Conservation (phyloP, 805 yeast species). For the Cyberlindnera mrakii region DNA sequence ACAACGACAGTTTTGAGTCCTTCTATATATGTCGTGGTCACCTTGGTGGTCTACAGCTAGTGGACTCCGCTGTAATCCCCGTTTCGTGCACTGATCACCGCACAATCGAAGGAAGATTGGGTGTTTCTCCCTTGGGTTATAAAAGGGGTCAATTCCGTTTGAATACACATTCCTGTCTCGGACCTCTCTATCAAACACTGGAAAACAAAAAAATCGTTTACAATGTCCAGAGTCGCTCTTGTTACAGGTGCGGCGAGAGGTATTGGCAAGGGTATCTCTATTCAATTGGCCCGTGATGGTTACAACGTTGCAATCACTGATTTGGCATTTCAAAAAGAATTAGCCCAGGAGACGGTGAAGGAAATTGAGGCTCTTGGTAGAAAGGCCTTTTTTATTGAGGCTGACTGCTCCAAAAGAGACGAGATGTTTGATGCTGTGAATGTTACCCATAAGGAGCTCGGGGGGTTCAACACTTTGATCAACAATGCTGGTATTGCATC, state of each 20-base stretch:
- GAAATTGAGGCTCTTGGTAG: slow-evolving; percentile 18
- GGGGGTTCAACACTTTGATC: slow-evolving; percentile 30
- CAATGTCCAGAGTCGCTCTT: slow-evolving; percentile 42
- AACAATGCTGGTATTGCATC: slow-evolving; percentile 33
- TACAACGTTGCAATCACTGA: slow-evolving; percentile 34
- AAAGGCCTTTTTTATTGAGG: slow-evolving; percentile 21
- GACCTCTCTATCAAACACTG: background rate
- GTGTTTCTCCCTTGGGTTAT: too few relatives aligned
- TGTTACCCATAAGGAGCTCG: slow-evolving; percentile 24
- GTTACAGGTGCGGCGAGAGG: slow-evolving; percentile 91
- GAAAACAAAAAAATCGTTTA: too few relatives aligned
- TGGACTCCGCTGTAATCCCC: too few relatives aligned
- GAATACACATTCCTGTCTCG: too few relatives aligned
- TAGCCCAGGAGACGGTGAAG: slow-evolving; percentile 20
- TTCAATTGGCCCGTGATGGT: slow-evolving; percentile 72
- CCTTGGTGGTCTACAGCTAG: too few relatives aligned
- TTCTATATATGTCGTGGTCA: too few relatives aligned
- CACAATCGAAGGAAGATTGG: too few relatives aligned
- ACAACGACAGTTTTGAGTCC: too few relatives aligned
- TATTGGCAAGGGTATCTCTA: slow-evolving; percentile 76
- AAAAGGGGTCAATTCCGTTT: too few relatives aligned
- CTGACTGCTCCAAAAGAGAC: slow-evolving; percentile 22
- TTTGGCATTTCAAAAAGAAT: slow-evolving; percentile 17
- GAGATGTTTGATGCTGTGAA: slow-evolving; percentile 25
- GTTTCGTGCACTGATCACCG: too few relatives aligned